Percentiles rank a stretch among this genome's conserved stretches.
These are phyloP conservation scores for Neostapfia colusana DNA, from an alignment of 176 grass and related monocot species.

Conservation along the genomic window DNA sequence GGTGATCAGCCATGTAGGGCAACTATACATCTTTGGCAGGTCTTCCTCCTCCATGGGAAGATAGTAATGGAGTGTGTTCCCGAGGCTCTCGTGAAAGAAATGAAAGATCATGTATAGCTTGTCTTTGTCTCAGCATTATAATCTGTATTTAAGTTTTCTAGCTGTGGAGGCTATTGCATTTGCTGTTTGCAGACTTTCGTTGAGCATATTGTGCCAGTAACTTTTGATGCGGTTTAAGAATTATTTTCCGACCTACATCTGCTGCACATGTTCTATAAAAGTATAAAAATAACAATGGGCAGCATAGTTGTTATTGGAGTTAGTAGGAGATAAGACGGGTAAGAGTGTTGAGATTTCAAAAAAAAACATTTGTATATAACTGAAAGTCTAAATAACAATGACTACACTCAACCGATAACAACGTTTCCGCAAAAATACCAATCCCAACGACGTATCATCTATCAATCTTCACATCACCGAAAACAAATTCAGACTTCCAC, in stretches of 20 bases:
- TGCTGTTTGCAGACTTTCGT: not conserved
- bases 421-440: not conserved
- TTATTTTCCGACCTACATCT: not conserved
- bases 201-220: not conserved
- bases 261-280: not conserved
- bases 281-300: too few species aligned
- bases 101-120: slow-evolving; percentile 11
- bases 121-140: not conserved
- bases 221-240: not conserved
- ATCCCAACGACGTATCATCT: not conserved
- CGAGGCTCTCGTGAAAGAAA: not conserved
- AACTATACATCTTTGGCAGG: slow-evolving; percentile 69
- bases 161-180: not conserved
- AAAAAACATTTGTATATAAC: too few species aligned
- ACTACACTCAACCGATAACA: not conserved
- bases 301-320: too few species aligned
- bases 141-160: not conserved
- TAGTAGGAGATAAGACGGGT: too few species aligned
- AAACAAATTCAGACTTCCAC: not conserved
- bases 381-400: not conserved
- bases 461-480: not conserved
- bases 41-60: slow-evolving; percentile 11
- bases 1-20: slow-evolving; percentile 54
- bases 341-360: too few species aligned
- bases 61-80: slow-evolving; percentile 27